A percentile compares a stretch with the other conserved stretches of the same genome.
phyloP scores from a whole-genome alignment of 2,329 filamentous ascomycete species.

The Gaeumannomyces tritici region DNA sequence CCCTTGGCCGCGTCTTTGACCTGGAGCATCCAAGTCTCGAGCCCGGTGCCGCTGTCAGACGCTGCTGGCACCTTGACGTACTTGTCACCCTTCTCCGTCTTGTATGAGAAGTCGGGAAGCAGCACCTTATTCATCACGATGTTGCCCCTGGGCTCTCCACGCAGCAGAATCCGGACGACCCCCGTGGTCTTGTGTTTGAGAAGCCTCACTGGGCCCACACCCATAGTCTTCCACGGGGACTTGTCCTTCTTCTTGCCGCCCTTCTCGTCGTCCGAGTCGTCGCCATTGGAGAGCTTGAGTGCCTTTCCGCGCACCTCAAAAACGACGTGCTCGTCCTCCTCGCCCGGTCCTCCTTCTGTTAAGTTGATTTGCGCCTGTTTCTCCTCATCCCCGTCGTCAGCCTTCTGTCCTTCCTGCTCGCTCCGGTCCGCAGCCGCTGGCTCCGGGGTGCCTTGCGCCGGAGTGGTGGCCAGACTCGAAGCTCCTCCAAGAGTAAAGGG shows the following conservation, averaged over 20 bases:
- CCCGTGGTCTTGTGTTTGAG: conserved; percentile 64
- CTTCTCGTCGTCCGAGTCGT: conserved; percentile 34
- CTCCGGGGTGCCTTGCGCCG: conserved; percentile 49
- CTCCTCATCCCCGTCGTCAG: conserved; percentile 43
- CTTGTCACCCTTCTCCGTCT: conserved; percentile 42
- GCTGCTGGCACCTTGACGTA: conserved; percentile 50
- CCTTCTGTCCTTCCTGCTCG: conserved; percentile 30
- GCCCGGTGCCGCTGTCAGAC: conserved; percentile 44
- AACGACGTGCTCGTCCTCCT: conserved; percentile 62
- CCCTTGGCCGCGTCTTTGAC: conserved; percentile 57
- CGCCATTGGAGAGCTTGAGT: conserved; percentile 45
- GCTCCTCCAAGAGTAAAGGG: conserved; percentile 47
- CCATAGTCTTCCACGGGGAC: conserved; percentile 58
- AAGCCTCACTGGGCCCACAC: conserved; percentile 61
- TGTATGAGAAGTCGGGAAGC: conserved; percentile 53
- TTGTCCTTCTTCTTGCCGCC: conserved; percentile 30
- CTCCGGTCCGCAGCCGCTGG: conserved; percentile 33
- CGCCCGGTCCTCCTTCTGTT: conserved; percentile 54
- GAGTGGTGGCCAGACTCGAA: conserved; percentile 52
- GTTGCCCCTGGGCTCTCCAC: conserved; percentile 66
- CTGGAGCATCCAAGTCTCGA: conserved; percentile 64
- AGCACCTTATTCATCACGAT: conserved; percentile 63
- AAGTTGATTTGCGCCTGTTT: conserved; percentile 63
- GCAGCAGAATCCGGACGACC: conserved; percentile 57
- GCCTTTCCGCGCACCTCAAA: conserved; percentile 65